Percentiles rank a stretch among this genome's conserved stretches.
These are phyloP conservation scores for Fusarium bactridioides DNA, from an alignment of 2,329 filamentous ascomycete species.

Conservation along the genomic window DNA sequence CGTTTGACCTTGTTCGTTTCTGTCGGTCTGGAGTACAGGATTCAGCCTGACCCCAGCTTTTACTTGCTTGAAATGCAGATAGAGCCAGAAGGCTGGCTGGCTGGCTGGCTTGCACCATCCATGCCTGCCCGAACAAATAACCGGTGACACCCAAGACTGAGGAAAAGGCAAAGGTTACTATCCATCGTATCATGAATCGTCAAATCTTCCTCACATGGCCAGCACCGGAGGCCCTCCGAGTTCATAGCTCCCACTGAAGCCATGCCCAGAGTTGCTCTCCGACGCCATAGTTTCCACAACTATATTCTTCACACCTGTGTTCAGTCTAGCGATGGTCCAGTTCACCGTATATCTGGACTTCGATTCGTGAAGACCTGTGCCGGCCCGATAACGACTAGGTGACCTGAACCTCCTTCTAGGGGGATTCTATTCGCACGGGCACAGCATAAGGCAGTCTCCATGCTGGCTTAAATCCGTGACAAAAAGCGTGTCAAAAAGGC, in stretches of 20 bases:
- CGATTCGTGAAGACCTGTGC: constrained; percentile 24
- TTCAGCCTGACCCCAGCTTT: constrained; percentile 7
- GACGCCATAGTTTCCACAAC: neutral
- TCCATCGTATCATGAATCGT: neutral
- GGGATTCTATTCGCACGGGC: constrained; percentile 17
- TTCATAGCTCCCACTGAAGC: neutral
- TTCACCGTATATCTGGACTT: constrained; percentile 38
- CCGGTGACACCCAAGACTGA: neutral
- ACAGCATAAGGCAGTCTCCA: constrained; percentile 12
- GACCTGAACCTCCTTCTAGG: constrained; percentile 14
- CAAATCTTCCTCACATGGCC: neutral
- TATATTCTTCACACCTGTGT: neutral
- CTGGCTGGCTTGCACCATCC: neutral
- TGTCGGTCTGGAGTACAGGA: neutral
- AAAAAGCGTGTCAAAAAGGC: constrained; percentile 28
- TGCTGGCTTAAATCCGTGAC: constrained; percentile 15
- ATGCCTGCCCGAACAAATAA: neutral
- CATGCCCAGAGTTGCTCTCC: neutral
- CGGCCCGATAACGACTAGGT: constrained; percentile 33
- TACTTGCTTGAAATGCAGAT: neutral
- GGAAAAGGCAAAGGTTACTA: neutral
- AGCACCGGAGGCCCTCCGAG: constrained; percentile 8
- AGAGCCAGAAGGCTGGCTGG: neutral
- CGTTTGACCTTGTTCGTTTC: constrained; percentile 4
- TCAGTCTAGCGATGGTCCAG: constrained; percentile 17